phyloP scores from a whole-genome alignment of 768 basidiomycete genomes.

The Lyophyllum decastes region DNA sequence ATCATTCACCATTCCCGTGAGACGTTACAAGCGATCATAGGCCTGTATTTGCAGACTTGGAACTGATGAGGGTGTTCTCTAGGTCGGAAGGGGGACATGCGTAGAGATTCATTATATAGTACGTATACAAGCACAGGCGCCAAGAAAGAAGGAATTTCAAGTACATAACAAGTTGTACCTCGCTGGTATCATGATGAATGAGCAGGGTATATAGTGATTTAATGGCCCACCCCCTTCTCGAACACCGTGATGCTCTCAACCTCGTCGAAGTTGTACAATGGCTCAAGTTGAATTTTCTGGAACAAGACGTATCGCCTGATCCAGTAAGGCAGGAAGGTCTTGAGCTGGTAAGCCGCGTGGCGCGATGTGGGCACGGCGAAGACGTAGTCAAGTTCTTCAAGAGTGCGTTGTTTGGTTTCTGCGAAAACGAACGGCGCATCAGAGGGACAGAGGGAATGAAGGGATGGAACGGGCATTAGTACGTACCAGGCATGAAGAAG shows the following conservation, averaged over 20 bases:
- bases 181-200: not conserved
- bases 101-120: too few relatives aligned
- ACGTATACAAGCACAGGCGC: not conserved
- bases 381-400: slow-evolving; percentile 52
- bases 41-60: too few relatives aligned
- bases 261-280: slow-evolving; percentile 55
- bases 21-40: too few relatives aligned
- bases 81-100: too few relatives aligned
- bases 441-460: not conserved
- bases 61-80: too few relatives aligned
- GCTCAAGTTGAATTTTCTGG: slow-evolving; percentile 37
- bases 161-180: not conserved
- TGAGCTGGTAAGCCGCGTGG: slow-evolving; percentile 46
- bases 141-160: too few relatives aligned
- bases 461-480: not conserved
- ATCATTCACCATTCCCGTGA: too few relatives aligned
- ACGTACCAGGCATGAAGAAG: slow-evolving; percentile 52
- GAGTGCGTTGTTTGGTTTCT: slow-evolving; percentile 55
- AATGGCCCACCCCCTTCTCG: slow-evolving; percentile 42
- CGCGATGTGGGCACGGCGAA: slow-evolving; percentile 51
- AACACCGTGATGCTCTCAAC: slow-evolving; percentile 44
- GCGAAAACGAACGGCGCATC: slow-evolving; percentile 4
- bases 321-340: slow-evolving; percentile 50
- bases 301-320: slow-evolving; percentile 47
- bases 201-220: slow-evolving; percentile 1